These are phyloP conservation scores for Candida palmyrensis DNA, from an alignment of 805 yeast genomes.

Conservation along the genomic window DNA sequence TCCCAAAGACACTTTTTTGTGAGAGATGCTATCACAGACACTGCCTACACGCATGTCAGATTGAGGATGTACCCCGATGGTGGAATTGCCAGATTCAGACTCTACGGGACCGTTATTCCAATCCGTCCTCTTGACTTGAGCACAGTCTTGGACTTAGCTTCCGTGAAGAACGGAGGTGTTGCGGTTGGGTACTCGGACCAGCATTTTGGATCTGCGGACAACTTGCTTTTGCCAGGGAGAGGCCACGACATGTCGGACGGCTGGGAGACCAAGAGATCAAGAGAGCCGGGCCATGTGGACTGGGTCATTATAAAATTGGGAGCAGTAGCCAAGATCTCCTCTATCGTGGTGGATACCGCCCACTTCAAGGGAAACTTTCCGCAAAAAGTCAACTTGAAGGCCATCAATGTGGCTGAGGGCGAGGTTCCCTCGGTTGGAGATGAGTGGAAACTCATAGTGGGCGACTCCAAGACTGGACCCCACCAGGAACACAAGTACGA, in stretches of 20 bases:
- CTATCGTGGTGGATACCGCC: constrained; percentile 81
- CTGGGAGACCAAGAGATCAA: constrained; percentile 93
- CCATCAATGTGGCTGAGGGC: constrained; percentile 29
- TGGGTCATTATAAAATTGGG: constrained; percentile 89
- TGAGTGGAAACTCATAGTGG: constrained; percentile 63
- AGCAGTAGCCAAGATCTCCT: constrained; percentile 48
- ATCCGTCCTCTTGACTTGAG: constrained; percentile 46
- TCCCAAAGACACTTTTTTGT: constrained; percentile 78
- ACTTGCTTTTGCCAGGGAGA: constrained; percentile 85
- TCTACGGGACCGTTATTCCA: constrained; percentile 83
- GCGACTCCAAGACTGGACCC: constrained; percentile 70
- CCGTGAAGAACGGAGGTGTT: constrained; percentile 83
- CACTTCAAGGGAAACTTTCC: constrained; percentile 95
- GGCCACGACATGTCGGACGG: constrained; percentile 98
- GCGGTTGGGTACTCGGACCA: constrained; percentile 82
- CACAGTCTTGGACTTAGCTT: constrained; percentile 65
- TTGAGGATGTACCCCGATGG: constrained; percentile 97
- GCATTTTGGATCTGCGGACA: constrained; percentile 91
- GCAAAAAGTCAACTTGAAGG: constrained; percentile 70
- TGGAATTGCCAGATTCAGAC: constrained; percentile 91
- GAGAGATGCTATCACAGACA: constrained; percentile 52
- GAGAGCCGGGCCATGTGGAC: constrained; percentile 79
- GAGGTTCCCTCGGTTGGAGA: constrained; percentile 37
- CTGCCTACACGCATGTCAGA: constrained; percentile 71
- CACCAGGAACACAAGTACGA: constrained; percentile 70